These are phyloP conservation scores for Trametes punicea DNA, from an alignment of 768 basidiomycete genomes.

Conservation along the genomic window DNA sequence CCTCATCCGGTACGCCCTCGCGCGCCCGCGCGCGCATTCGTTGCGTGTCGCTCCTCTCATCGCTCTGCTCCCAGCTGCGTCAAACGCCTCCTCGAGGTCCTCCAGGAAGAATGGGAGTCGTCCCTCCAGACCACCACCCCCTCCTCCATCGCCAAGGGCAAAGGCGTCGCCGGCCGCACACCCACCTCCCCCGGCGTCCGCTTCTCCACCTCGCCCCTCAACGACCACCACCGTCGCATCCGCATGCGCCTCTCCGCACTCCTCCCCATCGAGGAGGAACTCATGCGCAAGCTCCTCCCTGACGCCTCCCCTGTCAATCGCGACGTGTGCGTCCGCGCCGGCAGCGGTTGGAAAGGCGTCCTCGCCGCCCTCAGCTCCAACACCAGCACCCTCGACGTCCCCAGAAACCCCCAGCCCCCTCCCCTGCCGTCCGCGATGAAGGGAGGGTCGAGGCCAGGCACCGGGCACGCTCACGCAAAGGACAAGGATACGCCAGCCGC, in stretches of 20 bases:
- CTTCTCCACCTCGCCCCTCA: constrained; percentile 30
- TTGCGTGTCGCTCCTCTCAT: background rate
- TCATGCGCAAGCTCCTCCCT: constrained; percentile 49
- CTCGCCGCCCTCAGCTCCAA: constrained; percentile 27
- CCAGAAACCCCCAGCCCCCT: background rate
- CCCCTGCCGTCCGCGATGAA: constrained; percentile 18
- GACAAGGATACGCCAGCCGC: constrained; percentile 43
- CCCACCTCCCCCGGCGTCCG: constrained; percentile 29
- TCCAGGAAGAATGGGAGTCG: constrained; percentile 46
- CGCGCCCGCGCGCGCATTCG: background rate
- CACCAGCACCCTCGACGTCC: constrained; percentile 12
- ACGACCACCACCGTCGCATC: constrained; percentile 35
- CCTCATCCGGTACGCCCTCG: constrained; percentile 49
- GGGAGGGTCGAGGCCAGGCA: constrained; percentile 11
- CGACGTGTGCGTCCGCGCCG: constrained; percentile 46
- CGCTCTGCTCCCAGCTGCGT: constrained; percentile 42
- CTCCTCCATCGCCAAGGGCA: constrained; percentile 26
- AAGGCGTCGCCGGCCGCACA: constrained; percentile 24
- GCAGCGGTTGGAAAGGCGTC: constrained; percentile 55
- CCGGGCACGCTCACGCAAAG: constrained; percentile 21
- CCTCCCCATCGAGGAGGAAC: constrained; percentile 50
- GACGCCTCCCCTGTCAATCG: constrained; percentile 28
- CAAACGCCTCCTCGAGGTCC: constrained; percentile 52
- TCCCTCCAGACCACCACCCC: constrained; percentile 23
- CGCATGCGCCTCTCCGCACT: constrained; percentile 48